These are phyloP conservation scores for Hypericum androsaemum DNA, from an alignment of 345 rosid species.

Conservation along the genomic window DNA sequence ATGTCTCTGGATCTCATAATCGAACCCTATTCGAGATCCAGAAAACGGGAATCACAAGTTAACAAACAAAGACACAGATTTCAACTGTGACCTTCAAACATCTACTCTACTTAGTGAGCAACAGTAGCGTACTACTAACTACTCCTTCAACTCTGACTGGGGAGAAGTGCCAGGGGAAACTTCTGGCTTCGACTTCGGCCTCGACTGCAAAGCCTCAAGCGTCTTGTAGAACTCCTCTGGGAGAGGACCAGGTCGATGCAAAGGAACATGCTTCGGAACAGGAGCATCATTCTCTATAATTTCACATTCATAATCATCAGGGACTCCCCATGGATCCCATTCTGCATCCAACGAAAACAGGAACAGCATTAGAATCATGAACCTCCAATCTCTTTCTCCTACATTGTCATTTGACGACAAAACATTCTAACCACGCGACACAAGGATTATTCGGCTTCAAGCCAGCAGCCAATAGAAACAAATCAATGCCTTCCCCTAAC, in stretches of 20 bases:
- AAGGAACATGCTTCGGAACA: constrained; percentile 86
- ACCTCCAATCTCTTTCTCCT: too few species aligned
- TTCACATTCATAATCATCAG: constrained; percentile 87
- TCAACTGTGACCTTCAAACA: constrained; percentile 13
- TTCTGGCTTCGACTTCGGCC: constrained; percentile 19
- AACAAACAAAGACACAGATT: constrained; percentile 12
- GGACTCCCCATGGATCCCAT: constrained; percentile 98
- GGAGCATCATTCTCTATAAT: constrained; percentile 87
- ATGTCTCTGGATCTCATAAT: constrained; percentile 10
- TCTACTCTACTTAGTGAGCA: constrained; percentile 5
- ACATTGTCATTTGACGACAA: too few species aligned
- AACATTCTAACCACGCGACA: too few species aligned
- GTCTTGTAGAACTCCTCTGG: constrained; percentile 84
- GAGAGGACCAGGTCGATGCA: constrained; percentile 91
- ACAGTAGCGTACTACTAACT: constrained; percentile 22
- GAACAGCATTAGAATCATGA: not conserved
- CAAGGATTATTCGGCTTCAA: too few species aligned
- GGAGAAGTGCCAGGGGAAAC: constrained; percentile 36
- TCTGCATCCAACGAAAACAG: constrained; percentile 32
- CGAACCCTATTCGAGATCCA: constrained; percentile 23
- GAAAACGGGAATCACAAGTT: constrained; percentile 27
- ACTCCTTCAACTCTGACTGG: constrained; percentile 33
- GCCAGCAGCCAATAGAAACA: too few species aligned
- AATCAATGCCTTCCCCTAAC: too few species aligned
- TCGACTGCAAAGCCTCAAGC: constrained; percentile 38